Evolutionary conservation across 805 yeast genomes (phyloP).

Genomic region (Kregervanrija pseudodelftensis): DNA sequence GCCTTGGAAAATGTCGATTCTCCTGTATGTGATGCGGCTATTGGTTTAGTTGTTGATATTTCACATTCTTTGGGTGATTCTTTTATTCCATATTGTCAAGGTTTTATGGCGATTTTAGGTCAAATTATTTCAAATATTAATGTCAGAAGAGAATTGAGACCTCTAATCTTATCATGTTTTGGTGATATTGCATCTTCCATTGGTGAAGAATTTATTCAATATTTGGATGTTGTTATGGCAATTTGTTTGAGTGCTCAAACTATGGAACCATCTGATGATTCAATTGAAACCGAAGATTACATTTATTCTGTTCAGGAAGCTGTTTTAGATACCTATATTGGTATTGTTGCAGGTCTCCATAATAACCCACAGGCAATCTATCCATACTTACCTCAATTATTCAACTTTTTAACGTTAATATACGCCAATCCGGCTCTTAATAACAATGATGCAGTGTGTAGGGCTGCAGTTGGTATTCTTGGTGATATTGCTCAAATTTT

Average conservation of each 20-base stretch:
- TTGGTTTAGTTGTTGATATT: slow-evolving; percentile 92
- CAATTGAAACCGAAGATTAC: slow-evolving; percentile 74
- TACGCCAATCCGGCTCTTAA: slow-evolving; percentile 54
- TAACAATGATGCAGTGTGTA: slow-evolving; percentile 60
- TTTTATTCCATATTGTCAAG: slow-evolving; percentile 68
- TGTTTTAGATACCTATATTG: slow-evolving; percentile 93
- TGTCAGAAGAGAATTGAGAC: slow-evolving; percentile 76
- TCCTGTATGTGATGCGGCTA: slow-evolving; percentile 81
- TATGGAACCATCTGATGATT: slow-evolving; percentile 52
- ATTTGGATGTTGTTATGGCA: slow-evolving; percentile 70
- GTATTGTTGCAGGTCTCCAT: slow-evolving; percentile 85
- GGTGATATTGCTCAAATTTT: slow-evolving; percentile 91
- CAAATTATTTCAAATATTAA: slow-evolving; percentile 57
- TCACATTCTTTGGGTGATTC: slow-evolving; percentile 77
- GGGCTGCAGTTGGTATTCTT: slow-evolving; percentile 82
- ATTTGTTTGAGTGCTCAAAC: slow-evolving; percentile 64
- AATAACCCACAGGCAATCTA: slow-evolving; percentile 57
- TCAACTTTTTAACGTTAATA: slow-evolving; percentile 57
- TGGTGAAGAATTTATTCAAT: slow-evolving; percentile 70
- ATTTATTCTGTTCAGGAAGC: slow-evolving; percentile 69
- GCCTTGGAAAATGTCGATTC: slow-evolving; percentile 81
- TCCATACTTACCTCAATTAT: slow-evolving; percentile 62
- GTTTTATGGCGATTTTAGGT: slow-evolving; percentile 79
- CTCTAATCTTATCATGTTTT: slow-evolving; percentile 83
- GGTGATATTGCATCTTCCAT: slow-evolving; percentile 93